Conservation (phyloP, 768 basidiomycete genomes). For the Paxillus involutus region DNA sequence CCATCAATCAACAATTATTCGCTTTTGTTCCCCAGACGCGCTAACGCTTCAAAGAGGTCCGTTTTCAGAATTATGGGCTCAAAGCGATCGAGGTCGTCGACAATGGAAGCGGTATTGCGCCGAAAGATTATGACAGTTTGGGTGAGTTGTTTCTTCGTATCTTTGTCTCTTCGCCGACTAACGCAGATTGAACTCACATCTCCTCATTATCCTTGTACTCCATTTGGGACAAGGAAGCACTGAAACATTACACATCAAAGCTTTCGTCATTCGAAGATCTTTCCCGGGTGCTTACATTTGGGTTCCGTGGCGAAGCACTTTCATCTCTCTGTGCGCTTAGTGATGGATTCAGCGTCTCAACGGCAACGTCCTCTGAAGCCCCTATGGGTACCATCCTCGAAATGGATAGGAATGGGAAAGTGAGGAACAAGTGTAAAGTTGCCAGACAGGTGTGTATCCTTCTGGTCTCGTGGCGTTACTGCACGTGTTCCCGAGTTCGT, state of each 20-base stretch:
- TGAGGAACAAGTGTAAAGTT: slow-evolving; percentile 56
- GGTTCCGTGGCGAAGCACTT: slow-evolving; percentile 95
- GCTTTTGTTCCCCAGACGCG: background rate
- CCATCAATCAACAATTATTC: background rate
- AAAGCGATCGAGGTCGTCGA: slow-evolving; percentile 85
- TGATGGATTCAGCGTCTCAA: slow-evolving; percentile 67
- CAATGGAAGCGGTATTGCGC: slow-evolving; percentile 85
- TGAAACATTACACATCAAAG: slow-evolving; percentile 96
- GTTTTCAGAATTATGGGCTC: slow-evolving; percentile 86
- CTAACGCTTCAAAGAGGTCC: slow-evolving; percentile 59
- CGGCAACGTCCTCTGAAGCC: slow-evolving; percentile 66
- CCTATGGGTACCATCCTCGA: slow-evolving; percentile 83
- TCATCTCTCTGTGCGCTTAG: slow-evolving; percentile 89
- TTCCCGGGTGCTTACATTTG: slow-evolving; percentile 74
- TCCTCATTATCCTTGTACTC: background rate
- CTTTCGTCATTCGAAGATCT: slow-evolving; percentile 75
- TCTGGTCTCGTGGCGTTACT: background rate
- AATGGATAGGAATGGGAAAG: slow-evolving; percentile 64
- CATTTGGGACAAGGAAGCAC: slow-evolving; percentile 43
- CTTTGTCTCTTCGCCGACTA: background rate
- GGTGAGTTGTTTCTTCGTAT: slow-evolving; percentile 47
- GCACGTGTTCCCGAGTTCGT: background rate
- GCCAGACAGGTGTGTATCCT: slow-evolving; percentile 66
- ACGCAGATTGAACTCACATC: background rate
- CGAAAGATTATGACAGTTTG: slow-evolving; percentile 73